phyloP scores from a whole-genome alignment of 768 basidiomycete species.

The Cubamyces lactineus region DNA sequence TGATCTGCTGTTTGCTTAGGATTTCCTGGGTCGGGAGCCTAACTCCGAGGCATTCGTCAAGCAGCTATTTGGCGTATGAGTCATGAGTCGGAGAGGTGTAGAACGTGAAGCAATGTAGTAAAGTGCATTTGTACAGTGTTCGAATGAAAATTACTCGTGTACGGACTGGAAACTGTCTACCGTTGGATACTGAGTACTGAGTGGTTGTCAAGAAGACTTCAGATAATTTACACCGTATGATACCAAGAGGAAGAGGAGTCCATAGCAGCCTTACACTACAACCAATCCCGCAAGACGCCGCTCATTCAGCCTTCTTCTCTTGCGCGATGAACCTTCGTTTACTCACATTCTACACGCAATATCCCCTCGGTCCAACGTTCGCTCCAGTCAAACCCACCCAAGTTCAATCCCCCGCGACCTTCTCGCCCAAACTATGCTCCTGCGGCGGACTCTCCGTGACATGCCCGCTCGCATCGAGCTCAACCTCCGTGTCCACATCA shows the following conservation, averaged over 20 bases:
- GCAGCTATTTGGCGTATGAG: not conserved
- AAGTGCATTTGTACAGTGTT: not conserved
- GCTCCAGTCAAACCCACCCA: not conserved
- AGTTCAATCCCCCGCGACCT: slow-evolving; percentile 1
- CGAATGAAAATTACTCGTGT: not conserved
- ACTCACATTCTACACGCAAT: too few species aligned
- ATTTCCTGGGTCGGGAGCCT: not conserved
- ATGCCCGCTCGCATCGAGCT: not conserved
- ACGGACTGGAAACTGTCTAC: too few species aligned
- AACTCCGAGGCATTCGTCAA: not conserved
- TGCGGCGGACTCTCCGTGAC: slow-evolving; percentile 2
- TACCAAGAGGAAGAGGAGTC: not conserved
- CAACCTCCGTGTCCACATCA: slow-evolving; percentile 31
- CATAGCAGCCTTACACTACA: not conserved
- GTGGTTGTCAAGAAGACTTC: not conserved
- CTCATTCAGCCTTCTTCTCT: too few species aligned
- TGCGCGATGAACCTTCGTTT: not conserved
- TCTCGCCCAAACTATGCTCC: not conserved
- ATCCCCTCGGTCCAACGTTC: too few species aligned
- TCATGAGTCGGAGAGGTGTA: not conserved
- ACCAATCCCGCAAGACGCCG: not conserved
- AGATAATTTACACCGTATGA: slow-evolving; percentile 12
- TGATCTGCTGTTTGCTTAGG: too few species aligned
- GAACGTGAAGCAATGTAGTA: not conserved
- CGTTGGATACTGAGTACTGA: not conserved